phyloP scores from a whole-genome alignment of 257 asterid genomes.

The Jacaranda copaia region DNA sequence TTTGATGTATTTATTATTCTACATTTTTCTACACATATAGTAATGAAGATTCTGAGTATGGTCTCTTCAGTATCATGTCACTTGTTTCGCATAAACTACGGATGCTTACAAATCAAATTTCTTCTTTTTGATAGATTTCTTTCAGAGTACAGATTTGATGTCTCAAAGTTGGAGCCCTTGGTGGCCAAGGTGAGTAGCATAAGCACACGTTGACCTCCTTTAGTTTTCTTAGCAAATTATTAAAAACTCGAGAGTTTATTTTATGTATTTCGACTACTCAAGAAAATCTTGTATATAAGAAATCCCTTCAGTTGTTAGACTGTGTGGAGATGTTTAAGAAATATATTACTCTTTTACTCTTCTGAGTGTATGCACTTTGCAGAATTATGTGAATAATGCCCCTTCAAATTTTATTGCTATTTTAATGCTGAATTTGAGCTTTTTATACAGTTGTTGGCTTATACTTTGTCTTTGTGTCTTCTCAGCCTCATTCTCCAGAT shows the following conservation, averaged over 20 bases:
- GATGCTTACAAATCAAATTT: conserved; percentile 5
- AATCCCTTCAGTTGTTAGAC: neutral
- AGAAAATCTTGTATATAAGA: neutral
- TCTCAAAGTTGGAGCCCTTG: conserved; percentile 91
- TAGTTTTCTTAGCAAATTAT: conserved; percentile 27
- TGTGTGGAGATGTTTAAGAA: neutral
- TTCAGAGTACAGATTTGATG: conserved; percentile 78
- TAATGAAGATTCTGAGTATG: conserved; percentile 15
- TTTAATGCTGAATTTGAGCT: neutral
- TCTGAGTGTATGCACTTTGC: neutral
- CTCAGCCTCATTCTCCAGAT: conserved; percentile 96
- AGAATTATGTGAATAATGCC: neutral
- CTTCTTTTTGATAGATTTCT: conserved; percentile 60
- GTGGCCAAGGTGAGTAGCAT: conserved; percentile 80
- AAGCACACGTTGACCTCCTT: conserved; percentile 20
- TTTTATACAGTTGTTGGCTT: conserved; percentile 10
- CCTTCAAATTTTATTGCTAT: neutral
- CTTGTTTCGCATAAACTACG: neutral
- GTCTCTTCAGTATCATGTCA: neutral
- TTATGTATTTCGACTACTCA: neutral
- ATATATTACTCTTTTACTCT: neutral
- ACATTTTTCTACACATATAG: too few species aligned
- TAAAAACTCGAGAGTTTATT: neutral
- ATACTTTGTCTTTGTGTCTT: conserved; percentile 17
- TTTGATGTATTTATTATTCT: too few species aligned